A percentile compares a stretch with the other conserved stretches of the same genome.
Evolutionary conservation across 306 rosid species (phyloP).

Genomic region (Boehmeria nivea): DNA sequence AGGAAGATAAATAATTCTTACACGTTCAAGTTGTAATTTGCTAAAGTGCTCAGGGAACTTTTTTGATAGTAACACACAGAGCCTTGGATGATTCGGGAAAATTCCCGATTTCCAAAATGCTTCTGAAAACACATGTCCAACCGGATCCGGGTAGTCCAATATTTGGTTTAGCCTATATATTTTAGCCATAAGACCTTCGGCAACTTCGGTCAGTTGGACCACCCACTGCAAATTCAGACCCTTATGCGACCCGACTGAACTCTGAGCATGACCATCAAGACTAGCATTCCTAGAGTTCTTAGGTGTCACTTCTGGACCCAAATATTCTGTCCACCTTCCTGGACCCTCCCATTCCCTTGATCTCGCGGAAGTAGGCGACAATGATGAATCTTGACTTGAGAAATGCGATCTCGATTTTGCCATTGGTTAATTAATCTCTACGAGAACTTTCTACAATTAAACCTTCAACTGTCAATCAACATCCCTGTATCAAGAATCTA

Average conservation of each 20-base stretch:
- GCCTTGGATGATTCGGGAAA: conserved; percentile 79
- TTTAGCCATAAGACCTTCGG: conserved; percentile 96
- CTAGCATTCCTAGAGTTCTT: conserved; percentile 54
- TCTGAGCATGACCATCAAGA: conserved; percentile 61
- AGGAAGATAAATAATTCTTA: conserved; percentile 43
- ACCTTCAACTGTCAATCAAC: conserved; percentile 20
- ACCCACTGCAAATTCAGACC: conserved; percentile 89
- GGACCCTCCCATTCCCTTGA: conserved; percentile 83
- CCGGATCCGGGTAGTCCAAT: conserved; percentile 92
- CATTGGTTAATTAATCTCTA: conserved; percentile 37
- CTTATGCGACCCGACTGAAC: conserved; percentile 54
- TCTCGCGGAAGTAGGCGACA: conserved; percentile 67
- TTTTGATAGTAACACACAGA: conserved; percentile 79
- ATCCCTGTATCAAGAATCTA: conserved; percentile 4
- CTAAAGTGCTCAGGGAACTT: conserved; percentile 94
- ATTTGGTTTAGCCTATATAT: conserved; percentile 92
- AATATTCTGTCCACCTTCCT: conserved; percentile 89
- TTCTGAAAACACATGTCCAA: conserved; percentile 69
- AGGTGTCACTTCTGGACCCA: conserved; percentile 64
- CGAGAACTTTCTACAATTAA: conserved; percentile 35
- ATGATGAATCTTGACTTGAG: conserved; percentile 66
- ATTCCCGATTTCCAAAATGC: conserved; percentile 93
- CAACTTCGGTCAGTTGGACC: conserved; percentile 84
- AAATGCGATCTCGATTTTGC: conserved; percentile 55
- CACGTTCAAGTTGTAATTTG: conserved; percentile 95